Base-by-base conservation (phyloP, 495 filamentous ascomycete species). In the Penicillium bialowiezense region DNA sequence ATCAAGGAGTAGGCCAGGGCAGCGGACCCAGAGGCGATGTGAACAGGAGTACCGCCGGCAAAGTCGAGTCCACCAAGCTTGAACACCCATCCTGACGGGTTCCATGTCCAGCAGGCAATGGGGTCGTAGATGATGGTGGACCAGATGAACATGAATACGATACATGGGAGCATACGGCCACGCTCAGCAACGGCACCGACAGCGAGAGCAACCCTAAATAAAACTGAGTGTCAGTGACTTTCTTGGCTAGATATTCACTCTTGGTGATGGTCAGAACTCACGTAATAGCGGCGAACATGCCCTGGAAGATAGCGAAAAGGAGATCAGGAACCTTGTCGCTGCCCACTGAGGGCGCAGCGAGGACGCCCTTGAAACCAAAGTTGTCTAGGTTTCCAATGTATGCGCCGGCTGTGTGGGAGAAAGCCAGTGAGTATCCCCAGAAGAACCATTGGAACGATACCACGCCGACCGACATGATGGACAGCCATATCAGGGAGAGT, bases 71-170 rank as follows among this genome's bases (percentile, higher is more conserved):
- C 91, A 45, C 93, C 93, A 68, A 93, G 79, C 33, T 78, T 72
- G 64, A 78, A 86, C 15, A 86, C 84, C 93, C 93, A 98, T 43
- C 93, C 93, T 10, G 71, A 63, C 1, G 84, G 60, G 66, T 97
- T 97, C 93, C 93, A 98, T 23, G 92, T 97, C 93, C 93, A 98
- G 80, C 92, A 98, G 21, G 91, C 91, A 60, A 97, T 88, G 3
- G 91, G 88, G 59, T 96, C 89, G 69, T 97, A 97, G 63, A 97
- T 90, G 47, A 97, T 69, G 19, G 93, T 98, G 1, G 84, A 75
- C 93, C 93, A 98, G 66, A 97, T 73, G 61, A 98, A 95, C 85
- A 96, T 95, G 78, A 97, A 98, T 61, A 97, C 78, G 42, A 96
- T 77, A 67, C 85, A 90, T 15, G 93, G 93, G 14, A 96, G 83